A percentile compares a stretch with the other conserved stretches of the same genome.
Conservation (phyloP, 192 early-diverging fungal species). For the Linnemannia schmuckeri region DNA sequence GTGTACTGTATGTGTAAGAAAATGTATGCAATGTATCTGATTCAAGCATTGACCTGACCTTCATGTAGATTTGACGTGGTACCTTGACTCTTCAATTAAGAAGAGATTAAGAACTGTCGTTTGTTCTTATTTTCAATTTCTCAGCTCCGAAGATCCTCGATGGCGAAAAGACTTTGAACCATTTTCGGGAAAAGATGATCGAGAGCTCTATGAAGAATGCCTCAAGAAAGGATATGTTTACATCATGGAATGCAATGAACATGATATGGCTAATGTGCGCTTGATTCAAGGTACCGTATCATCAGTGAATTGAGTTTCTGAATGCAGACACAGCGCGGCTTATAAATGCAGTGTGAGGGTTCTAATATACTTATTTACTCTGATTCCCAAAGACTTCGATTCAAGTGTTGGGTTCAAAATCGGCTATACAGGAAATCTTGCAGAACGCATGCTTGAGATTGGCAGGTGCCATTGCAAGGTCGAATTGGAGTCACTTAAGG, state of each 20-base stretch:
- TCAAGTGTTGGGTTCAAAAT: constrained; percentile 34
- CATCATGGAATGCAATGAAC: constrained; percentile 25
- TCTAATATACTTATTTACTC: constrained; percentile 20
- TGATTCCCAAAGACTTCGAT: constrained; percentile 25
- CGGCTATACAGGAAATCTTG: constrained; percentile 23
- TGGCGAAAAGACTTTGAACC: constrained; percentile 23
- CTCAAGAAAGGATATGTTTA: constrained; percentile 29
- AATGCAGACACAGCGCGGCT: constrained; percentile 15
- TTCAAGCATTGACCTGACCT: constrained; percentile 29
- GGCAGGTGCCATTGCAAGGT: constrained; percentile 17
- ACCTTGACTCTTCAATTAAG: constrained; percentile 29
- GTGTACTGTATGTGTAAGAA: constrained; percentile 18
- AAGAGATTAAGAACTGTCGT: constrained; percentile 28
- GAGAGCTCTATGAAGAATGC: constrained; percentile 25
- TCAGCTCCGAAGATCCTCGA: constrained; percentile 18
- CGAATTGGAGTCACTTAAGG: constrained; percentile 6
- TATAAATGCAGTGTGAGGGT: constrained; percentile 15
- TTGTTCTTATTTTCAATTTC: constrained; percentile 33
- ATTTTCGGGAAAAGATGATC: constrained; percentile 23
- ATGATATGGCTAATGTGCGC: constrained; percentile 30
- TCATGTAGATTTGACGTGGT: constrained; percentile 28
- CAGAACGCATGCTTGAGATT: constrained; percentile 13
- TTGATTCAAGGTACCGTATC: constrained; percentile 29
- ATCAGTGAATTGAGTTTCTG: constrained; percentile 29
- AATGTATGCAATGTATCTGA: constrained; percentile 22